These are phyloP conservation scores for Nigrospora osmanthi DNA, from an alignment of 2,329 filamentous ascomycete genomes.

Conservation along the genomic window DNA sequence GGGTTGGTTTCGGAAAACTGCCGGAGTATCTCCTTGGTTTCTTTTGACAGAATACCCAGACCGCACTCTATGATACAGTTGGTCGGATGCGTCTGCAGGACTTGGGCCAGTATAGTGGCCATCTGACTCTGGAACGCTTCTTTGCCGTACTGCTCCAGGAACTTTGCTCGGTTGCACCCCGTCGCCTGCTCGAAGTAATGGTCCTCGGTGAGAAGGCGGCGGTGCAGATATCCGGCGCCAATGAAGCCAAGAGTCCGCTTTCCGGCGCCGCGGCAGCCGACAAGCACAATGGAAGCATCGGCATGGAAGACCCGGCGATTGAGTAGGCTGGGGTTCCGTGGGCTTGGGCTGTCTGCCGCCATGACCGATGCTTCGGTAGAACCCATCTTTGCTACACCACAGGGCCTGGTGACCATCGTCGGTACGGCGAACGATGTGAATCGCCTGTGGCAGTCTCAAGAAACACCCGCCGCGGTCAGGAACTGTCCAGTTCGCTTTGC, in stretches of 20 bases:
- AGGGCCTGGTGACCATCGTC: no score
- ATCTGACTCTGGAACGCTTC: constrained; percentile 55
- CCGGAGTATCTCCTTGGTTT: constrained; percentile 48
- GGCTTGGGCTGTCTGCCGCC: constrained; percentile 4
- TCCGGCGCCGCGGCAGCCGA: constrained; percentile 64
- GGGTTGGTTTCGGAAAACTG: constrained; percentile 57
- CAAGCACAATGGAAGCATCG: constrained; percentile 61
- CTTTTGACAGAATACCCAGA: constrained; percentile 54
- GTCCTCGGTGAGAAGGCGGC: constrained; percentile 61
- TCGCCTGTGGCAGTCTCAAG: no score
- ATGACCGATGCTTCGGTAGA: neutral
- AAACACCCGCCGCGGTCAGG: no score
- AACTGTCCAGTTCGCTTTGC: no score
- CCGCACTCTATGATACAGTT: constrained; percentile 65
- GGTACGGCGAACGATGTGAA: no score
- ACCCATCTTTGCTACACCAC: no score
- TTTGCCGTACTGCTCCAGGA: constrained; percentile 52
- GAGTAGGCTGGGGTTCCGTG: constrained; percentile 19
- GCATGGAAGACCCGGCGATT: constrained; percentile 39
- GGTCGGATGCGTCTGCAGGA: constrained; percentile 49
- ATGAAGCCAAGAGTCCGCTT: constrained; percentile 69
- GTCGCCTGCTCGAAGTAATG: constrained; percentile 58
- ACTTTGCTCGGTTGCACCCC: constrained; percentile 51
- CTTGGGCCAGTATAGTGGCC: constrained; percentile 51
- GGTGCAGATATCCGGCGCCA: constrained; percentile 58